Evolutionary conservation across 345 rosid genomes (phyloP).

Genomic region (Luvunga scandens): DNA sequence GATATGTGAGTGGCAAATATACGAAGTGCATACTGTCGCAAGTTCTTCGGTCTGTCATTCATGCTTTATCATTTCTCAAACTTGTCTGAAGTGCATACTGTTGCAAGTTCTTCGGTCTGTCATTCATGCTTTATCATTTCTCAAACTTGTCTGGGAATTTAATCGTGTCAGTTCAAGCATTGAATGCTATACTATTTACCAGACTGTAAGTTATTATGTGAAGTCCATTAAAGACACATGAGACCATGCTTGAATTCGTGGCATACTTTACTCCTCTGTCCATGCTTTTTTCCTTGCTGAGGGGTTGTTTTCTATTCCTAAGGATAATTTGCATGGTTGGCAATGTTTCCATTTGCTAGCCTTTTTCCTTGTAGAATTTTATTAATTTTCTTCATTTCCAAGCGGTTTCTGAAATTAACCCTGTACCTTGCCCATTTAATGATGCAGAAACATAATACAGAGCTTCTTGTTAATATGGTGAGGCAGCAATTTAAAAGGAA

Average conservation of each 20-base stretch:
- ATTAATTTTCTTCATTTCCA: background rate
- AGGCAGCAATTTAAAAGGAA: slow-evolving; percentile 85
- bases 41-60: background rate
- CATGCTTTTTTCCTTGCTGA: background rate
- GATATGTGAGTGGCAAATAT: background rate
- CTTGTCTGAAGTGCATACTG: background rate
- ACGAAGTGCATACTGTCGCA: background rate
- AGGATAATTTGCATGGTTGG: background rate
- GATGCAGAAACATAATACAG: slow-evolving; percentile 84
- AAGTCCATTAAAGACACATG: background rate
- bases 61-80: background rate
- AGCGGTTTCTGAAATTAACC: background rate
- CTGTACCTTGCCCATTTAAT: background rate
- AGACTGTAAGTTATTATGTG: no score
- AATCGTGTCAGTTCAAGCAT: background rate
- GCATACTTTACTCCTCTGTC: background rate
- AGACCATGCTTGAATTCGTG: background rate
- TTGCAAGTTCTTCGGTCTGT: background rate
- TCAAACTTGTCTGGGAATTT: background rate
- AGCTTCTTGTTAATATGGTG: slow-evolving; percentile 70
- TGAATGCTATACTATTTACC: background rate
- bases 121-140: background rate
- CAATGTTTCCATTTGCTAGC: background rate
- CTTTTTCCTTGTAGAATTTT: background rate
- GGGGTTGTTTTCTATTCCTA: background rate